phyloP scores from a whole-genome alignment of 1,284 basidiomycete genomes.

The Moesziomyces globuligerus region DNA sequence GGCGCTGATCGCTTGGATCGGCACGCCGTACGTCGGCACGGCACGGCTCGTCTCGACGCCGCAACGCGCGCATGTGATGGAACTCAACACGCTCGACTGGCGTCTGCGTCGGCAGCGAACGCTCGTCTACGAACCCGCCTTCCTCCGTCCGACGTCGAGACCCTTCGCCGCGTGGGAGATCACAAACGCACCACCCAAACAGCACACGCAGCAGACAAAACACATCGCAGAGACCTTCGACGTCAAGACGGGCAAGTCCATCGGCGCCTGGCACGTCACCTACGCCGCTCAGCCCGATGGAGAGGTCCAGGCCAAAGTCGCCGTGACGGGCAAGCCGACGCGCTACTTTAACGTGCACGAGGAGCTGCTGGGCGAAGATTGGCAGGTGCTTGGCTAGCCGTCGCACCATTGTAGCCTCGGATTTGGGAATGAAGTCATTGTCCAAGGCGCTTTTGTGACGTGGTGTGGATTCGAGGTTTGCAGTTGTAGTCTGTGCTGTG shows the following conservation, averaged over 20 bases:
- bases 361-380: constrained; percentile 73
- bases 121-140: constrained; percentile 79
- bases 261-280: constrained; percentile 80
- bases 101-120: constrained; percentile 73
- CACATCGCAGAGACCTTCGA: constrained; percentile 60
- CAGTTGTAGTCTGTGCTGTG: too few relatives aligned
- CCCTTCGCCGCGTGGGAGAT: constrained; percentile 78
- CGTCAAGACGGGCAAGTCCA: constrained; percentile 72
- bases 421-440: too few relatives aligned
- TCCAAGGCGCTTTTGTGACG: too few relatives aligned
- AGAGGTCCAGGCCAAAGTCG: constrained; percentile 30
- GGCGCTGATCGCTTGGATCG: constrained; percentile 78
- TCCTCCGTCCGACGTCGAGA: constrained; percentile 76
- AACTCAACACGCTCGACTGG: constrained; percentile 76
- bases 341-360: constrained; percentile 87
- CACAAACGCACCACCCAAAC: constrained; percentile 18
- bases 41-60: constrained; percentile 62
- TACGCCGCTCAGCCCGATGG: constrained; percentile 74
- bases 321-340: constrained; percentile 46
- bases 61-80: constrained; percentile 2
- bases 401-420: background rate
- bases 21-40: constrained; percentile 71
- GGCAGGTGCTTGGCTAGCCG: constrained; percentile 54
- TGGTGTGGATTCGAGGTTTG: background rate
- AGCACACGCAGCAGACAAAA: constrained; percentile 8